These are phyloP conservation scores for Fonsecaea nubica DNA, from an alignment of 2,329 filamentous ascomycete genomes.

Conservation along the genomic window DNA sequence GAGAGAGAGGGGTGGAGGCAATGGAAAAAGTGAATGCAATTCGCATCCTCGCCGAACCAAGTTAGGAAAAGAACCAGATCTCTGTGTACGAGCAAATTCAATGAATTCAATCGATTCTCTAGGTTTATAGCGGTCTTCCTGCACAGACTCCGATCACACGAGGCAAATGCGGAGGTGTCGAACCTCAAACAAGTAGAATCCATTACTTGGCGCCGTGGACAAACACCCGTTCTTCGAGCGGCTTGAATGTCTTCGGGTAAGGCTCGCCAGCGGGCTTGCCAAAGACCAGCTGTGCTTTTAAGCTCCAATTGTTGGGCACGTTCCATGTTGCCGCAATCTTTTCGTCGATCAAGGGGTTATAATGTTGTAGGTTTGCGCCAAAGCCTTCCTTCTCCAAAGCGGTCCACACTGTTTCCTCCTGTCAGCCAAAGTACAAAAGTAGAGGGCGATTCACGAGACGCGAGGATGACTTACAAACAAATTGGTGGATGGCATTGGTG, in stretches of 20 bases:
- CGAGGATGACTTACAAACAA: slow-evolving; percentile 40
- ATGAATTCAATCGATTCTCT: not conserved
- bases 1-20: no score
- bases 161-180: not conserved
- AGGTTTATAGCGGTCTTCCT: not conserved
- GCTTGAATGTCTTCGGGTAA: slow-evolving; percentile 34
- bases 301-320: slow-evolving; percentile 73
- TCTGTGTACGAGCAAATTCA: not conserved
- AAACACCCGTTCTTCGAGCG: slow-evolving; percentile 34
- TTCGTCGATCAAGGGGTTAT: slow-evolving; percentile 83
- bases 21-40: no score
- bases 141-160: not conserved
- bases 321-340: slow-evolving; percentile 73
- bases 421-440: slow-evolving; percentile 3
- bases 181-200: not conserved
- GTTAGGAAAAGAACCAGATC: no score
- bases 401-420: slow-evolving; percentile 69
- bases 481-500: slow-evolving; percentile 73
- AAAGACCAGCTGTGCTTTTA: slow-evolving; percentile 86
- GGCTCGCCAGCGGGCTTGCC: slow-evolving; percentile 51
- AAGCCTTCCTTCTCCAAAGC: slow-evolving; percentile 83
- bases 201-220: slow-evolving; percentile 25
- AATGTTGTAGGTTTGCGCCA: slow-evolving; percentile 90
- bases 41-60: no score
- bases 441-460: not conserved